phyloP scores from a whole-genome alignment of 2,329 filamentous ascomycete genomes.

The Aspergillus luchuensis region DNA sequence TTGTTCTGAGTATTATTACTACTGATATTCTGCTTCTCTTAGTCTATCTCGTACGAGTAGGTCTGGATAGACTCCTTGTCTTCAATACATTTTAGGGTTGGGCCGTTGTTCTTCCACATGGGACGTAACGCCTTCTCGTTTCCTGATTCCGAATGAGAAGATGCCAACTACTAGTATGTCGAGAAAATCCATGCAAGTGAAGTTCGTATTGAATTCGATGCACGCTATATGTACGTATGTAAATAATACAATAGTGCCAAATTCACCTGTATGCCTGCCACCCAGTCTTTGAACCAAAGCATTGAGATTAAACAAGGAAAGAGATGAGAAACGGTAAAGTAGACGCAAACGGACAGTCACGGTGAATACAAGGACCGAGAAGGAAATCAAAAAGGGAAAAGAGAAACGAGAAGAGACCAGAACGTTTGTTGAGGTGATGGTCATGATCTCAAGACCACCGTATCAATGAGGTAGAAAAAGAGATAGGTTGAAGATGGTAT shows the following conservation, averaged over 20 bases:
- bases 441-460: too few species aligned
- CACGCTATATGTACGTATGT: constrained; percentile 19
- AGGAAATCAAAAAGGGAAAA: background rate
- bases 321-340: constrained; percentile 15
- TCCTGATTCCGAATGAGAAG: too few species aligned
- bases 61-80: too few species aligned
- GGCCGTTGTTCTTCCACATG: too few species aligned
- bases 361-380: background rate
- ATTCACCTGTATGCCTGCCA: constrained; percentile 1
- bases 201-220: background rate
- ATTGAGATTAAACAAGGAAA: background rate
- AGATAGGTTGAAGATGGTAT: background rate
- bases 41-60: too few species aligned
- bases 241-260: constrained; percentile 5
- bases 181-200: background rate
- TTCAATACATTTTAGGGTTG: too few species aligned
- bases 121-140: too few species aligned
- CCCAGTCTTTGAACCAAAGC: constrained; percentile 7
- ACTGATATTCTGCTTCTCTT: too few species aligned
- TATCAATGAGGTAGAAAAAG: background rate
- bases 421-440: too few species aligned
- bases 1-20: too few species aligned
- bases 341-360: constrained; percentile 1
- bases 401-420: too few species aligned
- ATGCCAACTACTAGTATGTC: background rate